phyloP scores from a whole-genome alignment of 2,329 filamentous ascomycete species.

The Aureobasidium sp. region DNA sequence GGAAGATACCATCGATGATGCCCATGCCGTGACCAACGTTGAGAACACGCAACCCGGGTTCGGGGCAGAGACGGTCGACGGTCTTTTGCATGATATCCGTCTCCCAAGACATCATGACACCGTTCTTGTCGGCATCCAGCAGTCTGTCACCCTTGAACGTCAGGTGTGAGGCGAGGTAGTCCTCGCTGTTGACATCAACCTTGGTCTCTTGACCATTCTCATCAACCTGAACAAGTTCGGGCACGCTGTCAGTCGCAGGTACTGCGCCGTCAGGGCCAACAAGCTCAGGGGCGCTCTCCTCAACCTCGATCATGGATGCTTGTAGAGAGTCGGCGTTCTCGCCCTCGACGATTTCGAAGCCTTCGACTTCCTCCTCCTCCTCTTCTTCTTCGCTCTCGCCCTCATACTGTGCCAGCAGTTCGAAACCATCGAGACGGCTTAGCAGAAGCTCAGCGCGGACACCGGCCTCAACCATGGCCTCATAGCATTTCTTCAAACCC shows the following conservation, averaged over 20 bases:
- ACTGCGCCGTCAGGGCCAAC: slow-evolving; percentile 20
- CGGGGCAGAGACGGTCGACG: slow-evolving; percentile 36
- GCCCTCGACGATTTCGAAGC: slow-evolving; percentile 13
- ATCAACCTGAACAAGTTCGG: slow-evolving; percentile 22
- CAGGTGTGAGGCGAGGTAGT: slow-evolving; percentile 42
- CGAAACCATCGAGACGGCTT: slow-evolving; percentile 73
- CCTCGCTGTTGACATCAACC: slow-evolving; percentile 36
- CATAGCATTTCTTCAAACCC: slow-evolving; percentile 65
- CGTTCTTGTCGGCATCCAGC: slow-evolving; percentile 44
- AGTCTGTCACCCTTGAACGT: slow-evolving; percentile 42
- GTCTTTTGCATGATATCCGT: slow-evolving; percentile 42
- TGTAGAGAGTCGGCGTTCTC: neutral
- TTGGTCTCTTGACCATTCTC: slow-evolving; percentile 23
- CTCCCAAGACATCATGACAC: slow-evolving; percentile 50
- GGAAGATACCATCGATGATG: slow-evolving; percentile 43
- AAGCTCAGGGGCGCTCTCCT: slow-evolving; percentile 15
- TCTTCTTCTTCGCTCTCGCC: slow-evolving; percentile 44
- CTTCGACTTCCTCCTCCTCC: slow-evolving; percentile 22
- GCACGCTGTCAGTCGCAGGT: slow-evolving; percentile 17
- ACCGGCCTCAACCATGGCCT: slow-evolving; percentile 79
- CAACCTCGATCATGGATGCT: slow-evolving; percentile 15
- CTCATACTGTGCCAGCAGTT: slow-evolving; percentile 56
- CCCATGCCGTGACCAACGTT: slow-evolving; percentile 48
- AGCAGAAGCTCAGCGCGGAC: slow-evolving; percentile 85
- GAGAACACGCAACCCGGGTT: slow-evolving; percentile 37